Conservation (phyloP, 1,284 basidiomycete genomes). For the Boletellus sp. region DNA sequence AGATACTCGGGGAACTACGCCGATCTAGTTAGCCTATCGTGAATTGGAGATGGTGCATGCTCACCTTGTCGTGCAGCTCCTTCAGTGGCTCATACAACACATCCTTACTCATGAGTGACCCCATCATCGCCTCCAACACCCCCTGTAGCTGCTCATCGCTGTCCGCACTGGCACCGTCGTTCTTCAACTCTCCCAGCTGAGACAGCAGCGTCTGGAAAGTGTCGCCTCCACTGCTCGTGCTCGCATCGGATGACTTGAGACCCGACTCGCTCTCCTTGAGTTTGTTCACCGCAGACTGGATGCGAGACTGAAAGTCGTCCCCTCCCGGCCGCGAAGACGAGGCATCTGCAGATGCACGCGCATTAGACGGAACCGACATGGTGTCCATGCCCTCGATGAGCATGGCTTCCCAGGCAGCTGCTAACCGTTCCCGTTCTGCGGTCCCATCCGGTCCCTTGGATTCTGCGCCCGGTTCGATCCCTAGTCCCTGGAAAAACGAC, state of each 20-base stretch:
- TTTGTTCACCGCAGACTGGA: constrained; percentile 68
- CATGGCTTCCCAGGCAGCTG: constrained; percentile 75
- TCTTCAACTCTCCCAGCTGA: constrained; percentile 38
- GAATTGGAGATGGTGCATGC: background rate
- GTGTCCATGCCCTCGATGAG: constrained; percentile 67
- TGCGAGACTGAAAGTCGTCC: constrained; percentile 32
- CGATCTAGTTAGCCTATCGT: background rate
- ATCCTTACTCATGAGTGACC: constrained; percentile 91
- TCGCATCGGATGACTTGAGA: constrained; percentile 33
- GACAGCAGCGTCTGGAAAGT: constrained; percentile 50
- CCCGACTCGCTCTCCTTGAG: constrained; percentile 71
- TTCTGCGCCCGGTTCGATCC: constrained; percentile 29
- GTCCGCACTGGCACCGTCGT: constrained; percentile 27
- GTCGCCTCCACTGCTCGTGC: constrained; percentile 24
- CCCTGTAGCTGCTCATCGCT: constrained; percentile 32
- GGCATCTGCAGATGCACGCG: constrained; percentile 10
- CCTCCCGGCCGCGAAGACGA: constrained; percentile 17
- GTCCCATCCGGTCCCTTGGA: constrained; percentile 12
- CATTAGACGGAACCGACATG: constrained; percentile 29
- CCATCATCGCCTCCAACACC: constrained; percentile 81
- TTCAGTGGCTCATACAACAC: constrained; percentile 93
- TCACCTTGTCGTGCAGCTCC: constrained; percentile 81
- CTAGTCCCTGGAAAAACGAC: constrained; percentile 72
- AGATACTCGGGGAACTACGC: constrained; percentile 75
- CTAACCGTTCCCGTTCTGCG: constrained; percentile 44